phyloP scores from a whole-genome alignment of 2,329 filamentous ascomycete genomes.

The Diaporthe longicolla region DNA sequence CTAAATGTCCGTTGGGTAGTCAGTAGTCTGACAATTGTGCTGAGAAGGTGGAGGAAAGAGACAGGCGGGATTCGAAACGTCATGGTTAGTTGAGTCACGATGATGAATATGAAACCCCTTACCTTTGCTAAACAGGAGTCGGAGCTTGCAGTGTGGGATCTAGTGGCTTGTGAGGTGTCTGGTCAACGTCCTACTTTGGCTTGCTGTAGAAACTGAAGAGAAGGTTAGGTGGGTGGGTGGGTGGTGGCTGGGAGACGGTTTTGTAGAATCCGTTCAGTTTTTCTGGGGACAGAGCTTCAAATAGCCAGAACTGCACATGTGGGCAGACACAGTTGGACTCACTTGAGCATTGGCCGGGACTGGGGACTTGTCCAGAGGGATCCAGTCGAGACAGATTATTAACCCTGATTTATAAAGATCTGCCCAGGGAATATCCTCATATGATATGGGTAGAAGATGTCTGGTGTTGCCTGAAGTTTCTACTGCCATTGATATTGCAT shows the following conservation, averaged over 20 bases:
- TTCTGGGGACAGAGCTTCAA: background rate
- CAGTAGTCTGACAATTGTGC: background rate
- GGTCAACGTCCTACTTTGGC: background rate
- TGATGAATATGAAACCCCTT: background rate
- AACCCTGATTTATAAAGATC: background rate
- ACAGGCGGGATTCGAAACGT: too few relatives aligned
- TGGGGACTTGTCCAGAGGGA: slow-evolving; percentile 20
- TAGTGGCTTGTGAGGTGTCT: background rate
- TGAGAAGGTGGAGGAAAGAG: background rate
- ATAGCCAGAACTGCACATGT: background rate
- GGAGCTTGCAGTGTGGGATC: background rate
- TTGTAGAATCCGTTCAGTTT: background rate
- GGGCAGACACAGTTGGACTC: background rate
- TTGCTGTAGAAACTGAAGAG: background rate
- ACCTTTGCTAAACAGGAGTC: background rate
- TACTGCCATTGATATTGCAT: background rate
- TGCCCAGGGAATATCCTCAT: background rate
- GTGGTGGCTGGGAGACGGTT: background rate
- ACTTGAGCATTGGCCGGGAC: background rate
- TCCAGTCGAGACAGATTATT: background rate
- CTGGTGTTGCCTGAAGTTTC: background rate
- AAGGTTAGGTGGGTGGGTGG: background rate
- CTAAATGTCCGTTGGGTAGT: background rate
- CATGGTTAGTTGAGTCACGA: too few relatives aligned
- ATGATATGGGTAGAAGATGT: background rate